A percentile compares a stretch with the other conserved stretches of the same genome.
phyloP scores from a whole-genome alignment of 768 basidiomycete species.

The Psilocybe cubensis region DNA sequence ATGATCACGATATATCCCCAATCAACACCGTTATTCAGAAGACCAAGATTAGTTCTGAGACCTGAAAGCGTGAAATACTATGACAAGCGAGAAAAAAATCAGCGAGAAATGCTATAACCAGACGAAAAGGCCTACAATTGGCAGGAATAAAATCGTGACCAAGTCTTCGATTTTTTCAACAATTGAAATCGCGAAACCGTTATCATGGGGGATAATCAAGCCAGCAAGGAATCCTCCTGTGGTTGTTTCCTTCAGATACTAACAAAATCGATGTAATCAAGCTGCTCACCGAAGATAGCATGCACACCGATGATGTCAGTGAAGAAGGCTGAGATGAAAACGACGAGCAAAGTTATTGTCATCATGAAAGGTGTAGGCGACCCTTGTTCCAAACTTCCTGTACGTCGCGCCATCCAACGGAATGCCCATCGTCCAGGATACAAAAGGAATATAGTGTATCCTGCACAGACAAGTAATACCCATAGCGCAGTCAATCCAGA shows the following conservation, averaged over 20 bases:
- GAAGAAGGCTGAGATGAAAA: conserved; percentile 78
- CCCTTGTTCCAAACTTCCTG: conserved; percentile 74
- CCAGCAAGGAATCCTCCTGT: conserved; percentile 53
- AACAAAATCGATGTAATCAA: conserved; percentile 11
- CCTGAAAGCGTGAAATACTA: conserved; percentile 42
- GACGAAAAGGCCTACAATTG: conserved; percentile 54
- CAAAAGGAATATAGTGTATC: conserved; percentile 67
- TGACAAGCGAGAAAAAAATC: not conserved
- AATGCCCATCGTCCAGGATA: conserved; percentile 68
- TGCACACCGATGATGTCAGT: conserved; percentile 87
- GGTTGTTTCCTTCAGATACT: conserved; percentile 13
- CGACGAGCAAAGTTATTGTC: conserved; percentile 75
- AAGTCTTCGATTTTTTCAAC: conserved; percentile 90
- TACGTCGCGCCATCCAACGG: conserved; percentile 65
- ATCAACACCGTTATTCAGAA: conserved; percentile 72
- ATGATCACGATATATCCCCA: conserved; percentile 86
- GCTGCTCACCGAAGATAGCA: conserved; percentile 58
- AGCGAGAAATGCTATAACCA: not conserved
- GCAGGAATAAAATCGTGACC: conserved; percentile 75
- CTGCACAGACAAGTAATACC: conserved; percentile 71
- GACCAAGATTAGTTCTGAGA: conserved; percentile 76
- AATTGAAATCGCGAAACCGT: conserved; percentile 78
- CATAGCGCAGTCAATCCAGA: conserved; percentile 78
- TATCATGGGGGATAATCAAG: conserved; percentile 80
- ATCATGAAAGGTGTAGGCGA: conserved; percentile 77